Base-by-base conservation (phyloP, 192 early-diverging fungal genomes). In the Entrophospora sp. region DNA sequence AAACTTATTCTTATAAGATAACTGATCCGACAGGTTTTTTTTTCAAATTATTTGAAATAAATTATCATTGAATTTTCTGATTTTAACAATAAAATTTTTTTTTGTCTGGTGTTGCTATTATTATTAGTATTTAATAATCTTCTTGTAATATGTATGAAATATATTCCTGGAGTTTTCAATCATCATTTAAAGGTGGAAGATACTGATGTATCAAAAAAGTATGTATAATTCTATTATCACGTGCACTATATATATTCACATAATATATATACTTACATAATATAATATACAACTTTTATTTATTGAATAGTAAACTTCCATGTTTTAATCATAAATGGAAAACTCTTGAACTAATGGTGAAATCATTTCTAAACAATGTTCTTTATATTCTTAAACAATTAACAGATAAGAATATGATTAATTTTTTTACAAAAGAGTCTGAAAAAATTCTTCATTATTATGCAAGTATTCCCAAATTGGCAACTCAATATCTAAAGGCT, bases 401-500 rank as follows among this genome's bases (percentile, higher is more conserved):
- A 77, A 91, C 94, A 42, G 91, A 94, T 56, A 60, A 83, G 37
- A 82, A 82, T 46, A 92, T 97, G 86, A 77, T 91, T 37, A 85
- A 86, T 68, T 91, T 92, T 71, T 76, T 93, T 22, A 72, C 96
- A 44, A 85, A 89, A 58, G 87, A 96, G 70, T 85, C 87, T 13
- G 88, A 93, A 71, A 81, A 84, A 48, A 72, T 77, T 46, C 80
- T 85, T 27, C 76, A 77, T 24, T 95, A 93, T 73, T 89, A 91
- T 73, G 85, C 79, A 20, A 90, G 89, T 56, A 93, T 95, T 74
- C 83, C 84, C 24, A 89, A 88, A 69, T 74, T 85, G 35, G 80
- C 87, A 14, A 93, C 90, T 66, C 91, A 93, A 25, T 88, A 90
- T n/a, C 76, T 95, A 60, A 88, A 89, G 77, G 83, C 82, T 74